A percentile compares a stretch with the other conserved stretches of the same genome.
These are phyloP conservation scores for Fusarium neocosmosporiellum DNA, from an alignment of 2,329 filamentous ascomycete species.

Conservation along the genomic window DNA sequence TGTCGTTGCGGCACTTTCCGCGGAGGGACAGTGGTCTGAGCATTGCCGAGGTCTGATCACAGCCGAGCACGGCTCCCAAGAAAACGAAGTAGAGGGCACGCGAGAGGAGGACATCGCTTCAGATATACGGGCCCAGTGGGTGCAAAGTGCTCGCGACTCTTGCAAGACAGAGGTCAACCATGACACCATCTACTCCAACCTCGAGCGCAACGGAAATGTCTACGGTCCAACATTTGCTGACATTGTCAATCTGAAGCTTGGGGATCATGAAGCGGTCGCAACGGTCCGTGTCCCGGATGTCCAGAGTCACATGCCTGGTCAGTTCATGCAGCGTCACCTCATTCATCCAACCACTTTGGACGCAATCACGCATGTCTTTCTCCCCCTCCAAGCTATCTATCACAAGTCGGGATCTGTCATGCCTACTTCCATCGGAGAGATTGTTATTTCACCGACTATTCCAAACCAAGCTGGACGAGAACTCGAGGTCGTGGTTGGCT, in stretches of 20 bases:
- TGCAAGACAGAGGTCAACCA: background rate
- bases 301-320: background rate
- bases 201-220: background rate
- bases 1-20: background rate
- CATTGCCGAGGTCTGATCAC: background rate
- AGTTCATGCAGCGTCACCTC: background rate
- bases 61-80: background rate
- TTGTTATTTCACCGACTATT: background rate
- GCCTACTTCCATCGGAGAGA: background rate
- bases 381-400: background rate
- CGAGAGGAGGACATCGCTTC: background rate
- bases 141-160: background rate
- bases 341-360: background rate
- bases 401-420: background rate
- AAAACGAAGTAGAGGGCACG: background rate
- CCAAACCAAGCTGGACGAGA: background rate
- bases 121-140: background rate
- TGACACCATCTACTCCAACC: background rate
- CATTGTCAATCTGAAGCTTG: background rate
- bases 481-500: background rate
- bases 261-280: background rate
- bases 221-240: background rate
- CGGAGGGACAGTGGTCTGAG: background rate
- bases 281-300: background rate
- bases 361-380: background rate